Evolutionary conservation across 2,329 filamentous ascomycete genomes (phyloP).

Genomic region (Paramyrothecium sp.): DNA sequence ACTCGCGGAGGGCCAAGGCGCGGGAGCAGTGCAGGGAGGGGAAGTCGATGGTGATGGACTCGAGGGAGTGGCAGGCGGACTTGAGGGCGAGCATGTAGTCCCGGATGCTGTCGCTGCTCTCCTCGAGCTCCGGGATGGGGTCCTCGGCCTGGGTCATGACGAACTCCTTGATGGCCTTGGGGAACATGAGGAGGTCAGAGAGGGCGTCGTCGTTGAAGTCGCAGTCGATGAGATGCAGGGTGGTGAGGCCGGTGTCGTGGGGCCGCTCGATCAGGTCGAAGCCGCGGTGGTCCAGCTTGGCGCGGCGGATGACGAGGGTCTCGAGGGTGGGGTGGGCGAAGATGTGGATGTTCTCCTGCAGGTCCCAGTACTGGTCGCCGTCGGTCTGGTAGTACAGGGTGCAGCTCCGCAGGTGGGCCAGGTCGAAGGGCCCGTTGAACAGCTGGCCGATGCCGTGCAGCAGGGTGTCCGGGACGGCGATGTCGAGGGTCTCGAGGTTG

Average conservation of each 20-base stretch:
- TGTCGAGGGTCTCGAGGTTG: constrained; percentile 44
- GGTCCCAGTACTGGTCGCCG: constrained; percentile 45
- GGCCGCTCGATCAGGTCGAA: constrained; percentile 48
- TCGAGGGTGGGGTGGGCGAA: constrained; percentile 49
- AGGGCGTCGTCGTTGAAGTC: constrained; percentile 45
- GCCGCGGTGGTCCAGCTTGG: constrained; percentile 43
- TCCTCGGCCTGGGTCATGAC: constrained; percentile 43
- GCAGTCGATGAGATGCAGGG: constrained; percentile 46
- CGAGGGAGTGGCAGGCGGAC: constrained; percentile 38
- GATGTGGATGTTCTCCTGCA: constrained; percentile 51
- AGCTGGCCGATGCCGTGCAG: constrained; percentile 45
- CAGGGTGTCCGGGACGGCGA: constrained; percentile 41
- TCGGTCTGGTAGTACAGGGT: constrained; percentile 45
- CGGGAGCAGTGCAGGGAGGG: constrained; percentile 36
- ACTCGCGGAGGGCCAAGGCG: constrained; percentile 42
- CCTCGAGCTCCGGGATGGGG: constrained; percentile 40
- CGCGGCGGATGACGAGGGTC: constrained; percentile 40
- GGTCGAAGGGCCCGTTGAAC: constrained; percentile 49
- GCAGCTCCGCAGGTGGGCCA: constrained; percentile 45
- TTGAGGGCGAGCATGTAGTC: constrained; percentile 45
- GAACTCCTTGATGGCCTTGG: constrained; percentile 42
- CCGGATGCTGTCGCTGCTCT: constrained; percentile 43
- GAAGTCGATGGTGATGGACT: constrained; percentile 44
- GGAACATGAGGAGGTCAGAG: constrained; percentile 37
- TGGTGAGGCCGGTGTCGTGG: constrained; percentile 41